These are phyloP conservation scores for Exophiala phaeomuriformis DNA, from an alignment of 2,329 filamentous ascomycete species.

Conservation along the genomic window DNA sequence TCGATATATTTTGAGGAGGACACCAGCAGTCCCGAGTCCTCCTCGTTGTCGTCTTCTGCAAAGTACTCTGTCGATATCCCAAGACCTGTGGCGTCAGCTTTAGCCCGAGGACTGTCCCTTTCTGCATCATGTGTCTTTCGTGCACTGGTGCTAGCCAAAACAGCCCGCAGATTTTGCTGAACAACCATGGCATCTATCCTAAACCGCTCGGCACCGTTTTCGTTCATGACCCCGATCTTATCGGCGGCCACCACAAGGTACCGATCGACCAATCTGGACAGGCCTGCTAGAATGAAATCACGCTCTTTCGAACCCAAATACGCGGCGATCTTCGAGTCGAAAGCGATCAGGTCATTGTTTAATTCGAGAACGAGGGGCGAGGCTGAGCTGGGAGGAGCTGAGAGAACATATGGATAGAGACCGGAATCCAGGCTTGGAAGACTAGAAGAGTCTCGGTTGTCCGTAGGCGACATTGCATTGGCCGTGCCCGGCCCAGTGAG, in stretches of 20 bases:
- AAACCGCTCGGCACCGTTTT: slow-evolving; percentile 74
- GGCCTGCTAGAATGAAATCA: slow-evolving; percentile 66
- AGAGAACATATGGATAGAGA: slow-evolving; percentile 38
- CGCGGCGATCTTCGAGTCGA: slow-evolving; percentile 71
- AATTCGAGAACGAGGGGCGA: slow-evolving; percentile 68
- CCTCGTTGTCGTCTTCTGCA: slow-evolving; percentile 10
- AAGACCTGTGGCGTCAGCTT: slow-evolving; percentile 11
- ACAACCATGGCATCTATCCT: slow-evolving; percentile 89
- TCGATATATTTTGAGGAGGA: slow-evolving; percentile 42
- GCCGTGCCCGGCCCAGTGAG: slow-evolving; percentile 46
- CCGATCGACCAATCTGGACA: slow-evolving; percentile 69
- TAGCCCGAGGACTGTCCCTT: slow-evolving; percentile 5
- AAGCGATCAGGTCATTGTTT: slow-evolving; percentile 75
- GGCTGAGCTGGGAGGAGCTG: slow-evolving; percentile 38
- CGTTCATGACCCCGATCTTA: slow-evolving; percentile 74
- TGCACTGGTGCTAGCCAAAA: slow-evolving; percentile 45
- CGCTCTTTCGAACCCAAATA: slow-evolving; percentile 67
- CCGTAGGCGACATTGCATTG: slow-evolving; percentile 29
- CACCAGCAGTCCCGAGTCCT: slow-evolving; percentile 36
- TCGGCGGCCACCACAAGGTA: slow-evolving; percentile 67
- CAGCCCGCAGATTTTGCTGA: slow-evolving; percentile 93
- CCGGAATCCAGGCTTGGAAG: slow-evolving; percentile 38
- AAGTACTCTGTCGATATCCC: slow-evolving; percentile 13
- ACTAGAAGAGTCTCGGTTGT: slow-evolving; percentile 43
- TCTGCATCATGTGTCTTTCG: slow-evolving; percentile 15